Evolutionary conservation across 2,329 filamentous ascomycete species (phyloP).

Genomic region (Didymella arachidicola): DNA sequence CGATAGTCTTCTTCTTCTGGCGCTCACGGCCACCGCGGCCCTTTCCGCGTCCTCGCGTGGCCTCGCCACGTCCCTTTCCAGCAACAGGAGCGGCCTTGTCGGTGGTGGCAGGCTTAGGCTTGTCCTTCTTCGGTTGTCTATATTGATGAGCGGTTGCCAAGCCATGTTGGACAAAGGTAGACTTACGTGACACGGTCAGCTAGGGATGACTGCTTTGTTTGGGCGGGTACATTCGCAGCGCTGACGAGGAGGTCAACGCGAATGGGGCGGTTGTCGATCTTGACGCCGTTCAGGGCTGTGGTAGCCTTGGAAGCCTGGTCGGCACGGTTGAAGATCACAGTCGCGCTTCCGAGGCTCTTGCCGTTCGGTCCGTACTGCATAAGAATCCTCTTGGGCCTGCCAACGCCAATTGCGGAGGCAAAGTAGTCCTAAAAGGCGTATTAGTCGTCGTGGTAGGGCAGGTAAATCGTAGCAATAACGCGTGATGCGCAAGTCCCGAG

Average conservation of each 20-base stretch:
- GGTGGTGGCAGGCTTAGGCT: slow-evolving; percentile 75
- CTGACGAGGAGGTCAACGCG: slow-evolving; percentile 95
- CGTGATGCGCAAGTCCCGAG: slow-evolving; percentile 40
- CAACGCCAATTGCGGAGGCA: slow-evolving; percentile 82
- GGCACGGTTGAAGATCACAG: slow-evolving; percentile 81
- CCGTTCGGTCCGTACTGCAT: slow-evolving; percentile 93
- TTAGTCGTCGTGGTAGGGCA: slow-evolving; percentile 65
- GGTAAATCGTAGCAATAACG: slow-evolving; percentile 42
- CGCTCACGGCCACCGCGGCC: slow-evolving; percentile 56
- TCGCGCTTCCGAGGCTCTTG: slow-evolving; percentile 89
- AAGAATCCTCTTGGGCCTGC: slow-evolving; percentile 88
- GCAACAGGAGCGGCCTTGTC: slow-evolving; percentile 68
- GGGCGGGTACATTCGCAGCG: slow-evolving; percentile 72
- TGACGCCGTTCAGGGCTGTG: slow-evolving; percentile 82
- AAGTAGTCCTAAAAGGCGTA: slow-evolving; percentile 92
- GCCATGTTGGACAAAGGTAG: neutral
- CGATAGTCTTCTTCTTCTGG: slow-evolving; percentile 88
- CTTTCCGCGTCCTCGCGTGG: slow-evolving; percentile 58
- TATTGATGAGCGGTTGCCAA: slow-evolving; percentile 18
- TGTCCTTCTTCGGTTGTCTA: slow-evolving; percentile 68
- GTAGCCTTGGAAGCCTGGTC: slow-evolving; percentile 87
- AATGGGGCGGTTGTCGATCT: slow-evolving; percentile 89
- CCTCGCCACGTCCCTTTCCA: slow-evolving; percentile 53
- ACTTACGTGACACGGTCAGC: slow-evolving; percentile 83
- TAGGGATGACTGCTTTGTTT: slow-evolving; percentile 73